Conservation (phyloP, 208 protist species). For the Leishmania lainsoni region DNA sequence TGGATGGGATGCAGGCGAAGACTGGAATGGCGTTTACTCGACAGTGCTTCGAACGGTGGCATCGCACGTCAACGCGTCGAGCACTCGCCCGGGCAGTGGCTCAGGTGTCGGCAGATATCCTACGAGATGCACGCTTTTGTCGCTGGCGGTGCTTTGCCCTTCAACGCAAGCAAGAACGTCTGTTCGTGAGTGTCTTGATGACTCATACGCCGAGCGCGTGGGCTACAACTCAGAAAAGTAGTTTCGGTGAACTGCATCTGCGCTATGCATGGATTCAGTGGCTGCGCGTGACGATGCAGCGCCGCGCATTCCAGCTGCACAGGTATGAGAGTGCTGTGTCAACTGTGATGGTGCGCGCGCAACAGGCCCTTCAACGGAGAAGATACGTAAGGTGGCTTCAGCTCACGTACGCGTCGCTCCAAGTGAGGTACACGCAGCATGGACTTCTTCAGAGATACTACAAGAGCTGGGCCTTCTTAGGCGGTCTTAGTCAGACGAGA, state of each 20-base stretch:
- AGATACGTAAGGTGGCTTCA: conserved; percentile 24
- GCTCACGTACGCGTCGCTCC: conserved; percentile 8
- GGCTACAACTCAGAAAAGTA: neutral
- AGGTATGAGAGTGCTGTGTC: conserved; percentile 1
- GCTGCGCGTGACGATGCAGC: conserved; percentile 27
- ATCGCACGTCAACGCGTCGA: neutral
- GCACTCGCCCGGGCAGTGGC: neutral
- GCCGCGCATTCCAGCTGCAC: conserved; percentile 22
- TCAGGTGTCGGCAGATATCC: neutral
- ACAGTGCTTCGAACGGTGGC: conserved; percentile 11
- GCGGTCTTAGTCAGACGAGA: neutral
- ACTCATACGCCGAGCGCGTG: conserved; percentile 11
- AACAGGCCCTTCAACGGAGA: neutral
- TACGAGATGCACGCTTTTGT: neutral
- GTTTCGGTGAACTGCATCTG: conserved; percentile 5
- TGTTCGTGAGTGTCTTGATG: neutral
- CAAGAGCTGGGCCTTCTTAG: conserved; percentile 2
- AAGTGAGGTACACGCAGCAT: neutral
- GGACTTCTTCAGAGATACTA: conserved; percentile 7
- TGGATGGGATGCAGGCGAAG: neutral
- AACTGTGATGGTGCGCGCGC: neutral
- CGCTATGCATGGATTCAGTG: conserved; percentile 35
- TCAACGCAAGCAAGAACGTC: neutral
- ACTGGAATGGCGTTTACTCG: neutral
- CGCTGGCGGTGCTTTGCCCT: neutral